Base-by-base conservation (phyloP, 2,329 filamentous ascomycete genomes). In the Proliferodiscus dingleyae region DNA sequence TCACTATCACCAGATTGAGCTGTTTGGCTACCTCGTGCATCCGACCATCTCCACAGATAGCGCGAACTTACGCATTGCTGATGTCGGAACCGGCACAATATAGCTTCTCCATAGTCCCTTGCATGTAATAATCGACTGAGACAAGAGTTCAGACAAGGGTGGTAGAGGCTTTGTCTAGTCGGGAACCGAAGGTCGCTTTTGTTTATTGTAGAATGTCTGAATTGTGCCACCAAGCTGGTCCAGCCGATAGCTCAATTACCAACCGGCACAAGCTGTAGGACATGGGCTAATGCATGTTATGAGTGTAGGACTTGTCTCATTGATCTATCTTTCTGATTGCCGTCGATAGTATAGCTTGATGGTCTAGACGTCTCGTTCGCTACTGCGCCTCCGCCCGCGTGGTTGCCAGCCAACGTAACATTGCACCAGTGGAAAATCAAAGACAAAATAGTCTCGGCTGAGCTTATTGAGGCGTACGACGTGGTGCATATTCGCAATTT, bases 401-500 rank as follows among this genome's bases (percentile, higher is more conserved):
- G 26, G 7, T 28, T 28, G 19, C 36, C 36, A 10, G 18, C 10
- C 7, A 37, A 37, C 22, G 36, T 37, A 8, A 37, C 36, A 22
- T 9, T 37, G n/a, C 36, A 19, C 10, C 36, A 22, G 8, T 37
- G 36, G 36, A n/a, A 37, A 9, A 19, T 37, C 10, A 37, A 18
- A n/a, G 36, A 11, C 6, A n/a, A 18, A 8, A n/a, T n/a, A n/a
- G 36, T 37, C 9, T 19, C 36, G 5, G 19, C 7, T 7, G 36
- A 37, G 5, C 36, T 37, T 21, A 19, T 21, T 21, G 36, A 10
- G 9, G 36, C n/a, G 13, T 37, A 19, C n/a, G 36, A 37, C n/a
- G 18, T 37, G 7, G 36, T 37, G 10, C 36, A 37, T 22, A 37
- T 37, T 37, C 36, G 36, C 11, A 37, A 37, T 19, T 37, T 37